Evolutionary conservation across 1,284 basidiomycete species (phyloP), one percentile per base, ranked within the genome.

Genomic region (Malassezia sympodialis): DNA sequence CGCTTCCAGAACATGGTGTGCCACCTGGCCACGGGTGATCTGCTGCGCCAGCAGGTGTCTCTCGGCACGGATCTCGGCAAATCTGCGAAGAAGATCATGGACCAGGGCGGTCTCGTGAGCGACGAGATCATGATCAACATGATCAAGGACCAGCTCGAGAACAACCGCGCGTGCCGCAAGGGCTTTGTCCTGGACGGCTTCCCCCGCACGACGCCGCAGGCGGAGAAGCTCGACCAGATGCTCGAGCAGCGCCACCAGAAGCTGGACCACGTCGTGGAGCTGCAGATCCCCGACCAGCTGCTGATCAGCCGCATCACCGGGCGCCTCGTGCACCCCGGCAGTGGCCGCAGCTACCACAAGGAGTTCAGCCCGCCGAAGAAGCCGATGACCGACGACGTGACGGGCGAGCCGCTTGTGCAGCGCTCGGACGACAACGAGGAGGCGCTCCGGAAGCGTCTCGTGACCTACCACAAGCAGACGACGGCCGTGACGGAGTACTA

Each of bases 181-280:
- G 93, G 93, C 44, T 98, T 98, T 78, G 94, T 98, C 61, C 82
- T 98, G 46, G 93, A 98, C 73, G 93, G 93, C 19, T 98, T 98
- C 83, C 93, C 93, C 31, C 87, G 94, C 47, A 98, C 93, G 14
- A 89, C 96, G 37, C 84, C 87, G n/a, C 94, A 98, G 75, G 94
- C 93, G 5, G 83, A 90, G 78, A 98, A 96, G 78, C 84, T 98
- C 60, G 93, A 96, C 76, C 78, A 79, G 61, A 96, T 98, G 93
- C 83, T 98, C 46, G 73, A 79, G 19, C 76, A 73, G 14, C 84
- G 88, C 73, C 83, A 86, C 68, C 89, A 96, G 79, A 68, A 75
- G 51, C 81, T 98, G 45, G 86, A 96, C 79, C 85, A 84, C 53
- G 91, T 90, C 56, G 82, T 96, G 45, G 86, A 98, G 76, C 83